These are phyloP conservation scores for Aspergillus intermedius DNA, from an alignment of 2,329 filamentous ascomycete genomes.

Conservation along the genomic window DNA sequence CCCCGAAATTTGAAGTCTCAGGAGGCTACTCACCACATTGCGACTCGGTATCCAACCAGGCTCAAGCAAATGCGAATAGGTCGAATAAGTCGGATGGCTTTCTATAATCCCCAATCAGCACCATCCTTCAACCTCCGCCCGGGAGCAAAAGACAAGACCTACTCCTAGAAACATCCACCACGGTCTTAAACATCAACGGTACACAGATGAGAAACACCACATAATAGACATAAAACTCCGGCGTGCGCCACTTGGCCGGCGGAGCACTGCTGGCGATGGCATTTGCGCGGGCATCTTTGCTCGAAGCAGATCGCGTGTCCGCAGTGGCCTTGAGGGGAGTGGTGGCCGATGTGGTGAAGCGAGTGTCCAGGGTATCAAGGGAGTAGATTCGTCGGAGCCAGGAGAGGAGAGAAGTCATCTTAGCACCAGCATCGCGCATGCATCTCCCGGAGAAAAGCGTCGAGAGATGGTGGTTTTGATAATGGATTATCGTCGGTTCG, in stretches of 20 bases:
- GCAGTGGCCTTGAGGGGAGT: constrained; percentile 58
- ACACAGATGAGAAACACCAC: constrained; percentile 59
- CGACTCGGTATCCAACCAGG: constrained; percentile 89
- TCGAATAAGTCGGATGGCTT: constrained; percentile 71
- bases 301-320: constrained; percentile 41
- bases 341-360: constrained; percentile 64
- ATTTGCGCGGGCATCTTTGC: constrained; percentile 31
- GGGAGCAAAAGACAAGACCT: constrained; percentile 22
- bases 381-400: constrained; percentile 54
- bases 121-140: not conserved
- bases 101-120: constrained; percentile 44
- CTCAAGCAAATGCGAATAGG: constrained; percentile 64
- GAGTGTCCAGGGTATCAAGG: constrained; percentile 62
- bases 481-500: constrained; percentile 4
- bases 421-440: constrained; percentile 26
- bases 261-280: constrained; percentile 43
- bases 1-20: not conserved
- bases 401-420: constrained; percentile 41
- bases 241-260: constrained; percentile 74
- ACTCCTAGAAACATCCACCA: constrained; percentile 80
- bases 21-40: constrained; percentile 60
- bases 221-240: constrained; percentile 80
- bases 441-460: constrained; percentile 7
- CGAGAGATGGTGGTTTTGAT: constrained; percentile 6
- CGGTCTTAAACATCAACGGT: constrained; percentile 86